Evolutionary conservation across 345 rosid genomes (phyloP).

Genomic region (Psidium guajava): DNA sequence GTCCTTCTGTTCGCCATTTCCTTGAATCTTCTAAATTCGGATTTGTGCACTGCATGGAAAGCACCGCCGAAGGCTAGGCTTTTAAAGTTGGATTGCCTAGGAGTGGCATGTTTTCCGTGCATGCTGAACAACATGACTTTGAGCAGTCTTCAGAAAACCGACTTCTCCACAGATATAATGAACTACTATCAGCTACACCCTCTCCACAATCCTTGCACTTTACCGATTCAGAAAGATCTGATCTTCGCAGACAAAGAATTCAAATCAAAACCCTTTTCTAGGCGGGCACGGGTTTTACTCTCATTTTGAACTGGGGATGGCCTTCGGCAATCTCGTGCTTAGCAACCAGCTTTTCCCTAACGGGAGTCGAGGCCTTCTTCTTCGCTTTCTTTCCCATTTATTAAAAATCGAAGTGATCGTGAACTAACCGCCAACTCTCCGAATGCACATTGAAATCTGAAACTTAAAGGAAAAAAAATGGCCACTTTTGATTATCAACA

Average conservation of each 20-base stretch:
- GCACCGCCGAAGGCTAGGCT: conserved; percentile 82
- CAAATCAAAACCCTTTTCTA: conserved; percentile 48
- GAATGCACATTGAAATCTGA: background rate
- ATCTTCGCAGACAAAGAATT: conserved; percentile 50
- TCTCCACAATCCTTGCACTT: conserved; percentile 74
- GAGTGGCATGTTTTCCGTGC: conserved; percentile 52
- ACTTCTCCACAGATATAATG: conserved; percentile 80
- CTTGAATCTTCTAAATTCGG: conserved; percentile 57
- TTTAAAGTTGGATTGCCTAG: conserved; percentile 71
- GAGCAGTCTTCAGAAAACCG: conserved; percentile 73
- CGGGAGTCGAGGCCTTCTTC: conserved; percentile 54
- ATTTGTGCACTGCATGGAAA: conserved; percentile 53
- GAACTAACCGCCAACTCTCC: background rate
- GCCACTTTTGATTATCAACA: background rate
- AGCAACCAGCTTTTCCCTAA: conserved; percentile 35
- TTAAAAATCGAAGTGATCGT: background rate
- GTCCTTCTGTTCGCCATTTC: conserved; percentile 34
- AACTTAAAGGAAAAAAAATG: background rate
- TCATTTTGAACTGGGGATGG: conserved; percentile 20
- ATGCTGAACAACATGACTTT: conserved; percentile 70
- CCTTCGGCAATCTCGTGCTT: conserved; percentile 15
- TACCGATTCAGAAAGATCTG: conserved; percentile 28
- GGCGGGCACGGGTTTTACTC: conserved; percentile 47
- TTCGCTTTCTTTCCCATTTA: conserved; percentile 81
- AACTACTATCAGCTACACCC: conserved; percentile 43